Base-by-base conservation (phyloP, 495 filamentous ascomycete species). In the Rostrohypoxylon terebratum region DNA sequence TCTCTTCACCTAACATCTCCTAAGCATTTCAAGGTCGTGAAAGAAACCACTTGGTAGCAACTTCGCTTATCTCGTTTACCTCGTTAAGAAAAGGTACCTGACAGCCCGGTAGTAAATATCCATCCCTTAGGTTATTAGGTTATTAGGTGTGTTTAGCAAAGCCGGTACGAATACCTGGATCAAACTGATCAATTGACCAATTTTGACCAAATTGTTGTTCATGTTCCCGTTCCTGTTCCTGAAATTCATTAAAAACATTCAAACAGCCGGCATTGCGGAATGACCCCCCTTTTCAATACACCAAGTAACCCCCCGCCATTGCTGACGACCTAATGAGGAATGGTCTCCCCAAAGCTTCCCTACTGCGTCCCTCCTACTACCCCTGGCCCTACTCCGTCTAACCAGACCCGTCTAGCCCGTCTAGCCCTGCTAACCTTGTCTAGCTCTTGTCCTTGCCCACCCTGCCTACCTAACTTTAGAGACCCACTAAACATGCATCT, bases 401-500 rank as follows among this genome's bases (percentile, higher is more conserved):
- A 36, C 25, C 34, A n/a, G n/a, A n/a, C n/a, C n/a, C n/a, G n/a
- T n/a, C n/a, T n/a, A n/a, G n/a, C n/a, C n/a, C n/a, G n/a, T n/a
- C n/a, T n/a, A n/a, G n/a, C n/a, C n/a, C 61, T 57, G 53, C 65
- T 38, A 38, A 61, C 38, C 65, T 47, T 68, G 57, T 36, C 45
- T 18, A 38, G 34, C 11, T n/a, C 33, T 14, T 68, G 57, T 51
- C 65, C 25, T 47, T 45, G 42, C 6, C 42, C 18, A 45, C 16
- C 16, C 42, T 53, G 48, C 20, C 50, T 66, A 55, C 63, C 47
- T 60, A 25, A 44, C 51, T 53, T 50, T 6, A 2, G 38, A n/a
- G 71, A 40, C 16, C 71, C 71, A 63, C 66, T 70, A 74, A 70
- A 74, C 66, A 74, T 74, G 58, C 71, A 67, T 63, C 50, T 74